Conservation (phyloP, 768 basidiomycete species). For the Wakefieldia striispora region DNA sequence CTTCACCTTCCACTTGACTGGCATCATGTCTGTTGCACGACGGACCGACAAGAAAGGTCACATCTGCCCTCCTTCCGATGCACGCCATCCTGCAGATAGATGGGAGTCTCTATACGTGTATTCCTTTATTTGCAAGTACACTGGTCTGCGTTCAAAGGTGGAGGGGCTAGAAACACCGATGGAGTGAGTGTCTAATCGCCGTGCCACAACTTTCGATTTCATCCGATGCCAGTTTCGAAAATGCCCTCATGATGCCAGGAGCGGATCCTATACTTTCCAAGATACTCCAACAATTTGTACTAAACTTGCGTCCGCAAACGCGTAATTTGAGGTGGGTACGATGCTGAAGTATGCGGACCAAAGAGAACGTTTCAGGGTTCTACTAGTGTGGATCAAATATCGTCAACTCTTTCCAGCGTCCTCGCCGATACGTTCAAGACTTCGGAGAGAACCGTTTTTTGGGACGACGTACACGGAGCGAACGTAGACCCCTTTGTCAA, state of each 20-base stretch:
- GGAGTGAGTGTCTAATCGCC: constrained; percentile 59
- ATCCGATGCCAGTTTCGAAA: constrained; percentile 61
- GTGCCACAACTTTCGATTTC: constrained; percentile 34
- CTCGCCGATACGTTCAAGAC: constrained; percentile 72
- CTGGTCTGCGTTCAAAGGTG: constrained; percentile 67
- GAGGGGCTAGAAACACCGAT: constrained; percentile 78
- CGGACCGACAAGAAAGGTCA: constrained; percentile 48
- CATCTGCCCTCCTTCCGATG: constrained; percentile 55
- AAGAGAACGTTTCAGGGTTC: constrained; percentile 30
- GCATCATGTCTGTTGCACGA: constrained; percentile 38
- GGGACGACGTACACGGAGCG: constrained; percentile 64
- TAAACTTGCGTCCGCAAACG: constrained; percentile 83
- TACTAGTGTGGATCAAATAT: constrained; percentile 76
- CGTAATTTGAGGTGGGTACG: constrained; percentile 79
- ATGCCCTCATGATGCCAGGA: constrained; percentile 69
- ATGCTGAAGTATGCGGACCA: constrained; percentile 25
- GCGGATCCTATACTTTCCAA: constrained; percentile 71
- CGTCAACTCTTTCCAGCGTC: constrained; percentile 65
- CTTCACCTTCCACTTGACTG: constrained; percentile 28
- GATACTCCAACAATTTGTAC: constrained; percentile 72
- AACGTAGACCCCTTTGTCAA: constrained; percentile 75
- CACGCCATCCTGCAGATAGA: constrained; percentile 73
- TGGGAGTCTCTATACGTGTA: constrained; percentile 89
- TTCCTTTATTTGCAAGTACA: constrained; percentile 82
- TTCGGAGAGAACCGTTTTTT: constrained; percentile 74